Evolutionary conservation across 345 rosid species (phyloP), one percentile per base, ranked within the genome.

Genomic region (Euphorbia tirucalli): DNA sequence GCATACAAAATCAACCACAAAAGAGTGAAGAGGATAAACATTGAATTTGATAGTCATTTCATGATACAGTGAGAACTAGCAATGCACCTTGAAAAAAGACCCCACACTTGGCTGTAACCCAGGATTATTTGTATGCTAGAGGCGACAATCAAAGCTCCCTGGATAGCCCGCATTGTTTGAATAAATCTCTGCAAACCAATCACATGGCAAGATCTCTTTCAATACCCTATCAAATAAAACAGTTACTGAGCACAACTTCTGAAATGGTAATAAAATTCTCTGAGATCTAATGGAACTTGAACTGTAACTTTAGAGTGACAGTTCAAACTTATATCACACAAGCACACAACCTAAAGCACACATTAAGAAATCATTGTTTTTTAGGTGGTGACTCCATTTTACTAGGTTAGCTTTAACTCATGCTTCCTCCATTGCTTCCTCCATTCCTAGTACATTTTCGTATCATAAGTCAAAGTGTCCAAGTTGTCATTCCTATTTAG

Each of bases 31-130:
- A 48, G 39, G 21, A 28, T 6, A 22, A 49, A 61, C 7, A 24
- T 69, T 35, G 21, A 68, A 61, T 18, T 24, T 52, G 22, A 32
- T 37, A 49, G 22, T 32, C 61, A 61, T 21, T 39, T 13, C 15
- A 7, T 24, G 22, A 32, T 16, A 66, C 50, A 48, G 27, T 43
- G 10, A 31, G 46, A 13, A 46, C 48, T 1, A 41, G 43, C 9
- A 44, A 14, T 46, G 35, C 85, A 90, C 96, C 98, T 85, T 64
- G 96, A 90, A 79, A 92, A 85, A 59, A 90, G 91, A 72, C 97
- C 96, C 97, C 97, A 90, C 16, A 89, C 79, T 88, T 90, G 96
- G 80, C 96, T 88, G 66, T 90, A 92, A 8, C 97, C 97, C 61
- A 92, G 87, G 78, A 90, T 80, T 76, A 95, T 95, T 76, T 90